A percentile compares a stretch with the other conserved stretches of the same genome.
Evolutionary conservation across 768 basidiomycete genomes (phyloP).

Genomic region (Galerina marginata): DNA sequence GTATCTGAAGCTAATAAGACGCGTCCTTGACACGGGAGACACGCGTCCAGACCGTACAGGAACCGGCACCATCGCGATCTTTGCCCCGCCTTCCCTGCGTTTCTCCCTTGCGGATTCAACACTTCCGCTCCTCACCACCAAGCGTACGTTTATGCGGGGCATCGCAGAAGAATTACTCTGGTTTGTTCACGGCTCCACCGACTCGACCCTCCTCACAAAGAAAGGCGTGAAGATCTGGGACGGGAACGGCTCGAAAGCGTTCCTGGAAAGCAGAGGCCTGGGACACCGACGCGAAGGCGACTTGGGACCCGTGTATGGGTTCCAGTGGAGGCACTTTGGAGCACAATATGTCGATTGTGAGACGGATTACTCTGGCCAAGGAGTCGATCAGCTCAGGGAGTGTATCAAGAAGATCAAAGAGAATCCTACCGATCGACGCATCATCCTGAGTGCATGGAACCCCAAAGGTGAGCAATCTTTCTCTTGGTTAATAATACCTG

Average conservation of each 20-base stretch:
- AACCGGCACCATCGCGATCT: conserved; percentile 90
- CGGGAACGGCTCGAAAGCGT: conserved; percentile 90
- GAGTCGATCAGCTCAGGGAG: conserved; percentile 91
- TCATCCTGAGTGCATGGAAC: conserved; percentile 97
- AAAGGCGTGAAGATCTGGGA: conserved; percentile 98
- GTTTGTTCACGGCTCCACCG: conserved; percentile 89
- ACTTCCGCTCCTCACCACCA: conserved; percentile 92
- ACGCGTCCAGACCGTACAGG: conserved; percentile 90
- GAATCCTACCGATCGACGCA: conserved; percentile 91
- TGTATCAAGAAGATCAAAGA: conserved; percentile 92
- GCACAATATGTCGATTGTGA: conserved; percentile 81
- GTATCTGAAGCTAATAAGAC: conserved; percentile 83
- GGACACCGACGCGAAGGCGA: conserved; percentile 87
- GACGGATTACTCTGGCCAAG: conserved; percentile 76
- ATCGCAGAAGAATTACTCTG: conserved; percentile 94
- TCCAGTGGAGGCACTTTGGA: conserved; percentile 96
- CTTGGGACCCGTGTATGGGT: conserved; percentile 95
- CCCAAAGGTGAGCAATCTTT: conserved; percentile 73
- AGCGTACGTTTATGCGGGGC: conserved; percentile 90
- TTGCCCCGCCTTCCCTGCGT: conserved; percentile 88
- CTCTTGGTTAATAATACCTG: background rate
- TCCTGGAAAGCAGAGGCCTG: conserved; percentile 85
- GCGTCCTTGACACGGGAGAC: conserved; percentile 79
- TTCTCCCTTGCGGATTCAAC: conserved; percentile 82
- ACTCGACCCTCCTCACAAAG: conserved; percentile 72